Conservation (phyloP, 1,284 basidiomycete species). For the Trichosporon asahii region DNA sequence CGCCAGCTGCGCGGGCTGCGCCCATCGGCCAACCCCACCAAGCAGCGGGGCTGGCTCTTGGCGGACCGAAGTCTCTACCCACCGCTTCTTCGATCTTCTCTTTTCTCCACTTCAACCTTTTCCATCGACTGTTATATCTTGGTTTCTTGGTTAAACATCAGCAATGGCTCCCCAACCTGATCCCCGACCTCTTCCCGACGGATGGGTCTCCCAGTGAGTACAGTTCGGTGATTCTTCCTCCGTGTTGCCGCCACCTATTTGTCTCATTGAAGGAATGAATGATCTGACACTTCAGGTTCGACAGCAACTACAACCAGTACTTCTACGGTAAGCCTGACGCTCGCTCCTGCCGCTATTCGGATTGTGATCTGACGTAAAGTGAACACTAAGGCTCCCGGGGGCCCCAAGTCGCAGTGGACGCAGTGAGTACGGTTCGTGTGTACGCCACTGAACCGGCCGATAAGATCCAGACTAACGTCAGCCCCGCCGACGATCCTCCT, state of each 20-base stretch:
- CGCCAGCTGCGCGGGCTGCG: not conserved
- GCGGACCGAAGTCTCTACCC: not conserved
- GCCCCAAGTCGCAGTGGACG: slow-evolving; percentile 47
- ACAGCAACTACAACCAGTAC: slow-evolving; percentile 51
- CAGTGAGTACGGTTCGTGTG: slow-evolving; percentile 37
- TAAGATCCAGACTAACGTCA: slow-evolving; percentile 21
- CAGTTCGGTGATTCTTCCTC: not conserved
- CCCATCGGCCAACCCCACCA: slow-evolving; percentile 1
- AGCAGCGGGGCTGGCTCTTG: not conserved
- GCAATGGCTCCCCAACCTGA: slow-evolving; percentile 34
- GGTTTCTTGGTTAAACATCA: not conserved
- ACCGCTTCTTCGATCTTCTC: not conserved
- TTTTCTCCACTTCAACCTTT: not conserved
- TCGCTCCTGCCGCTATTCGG: not conserved
- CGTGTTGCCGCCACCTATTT: not conserved
- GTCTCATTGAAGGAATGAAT: not conserved
- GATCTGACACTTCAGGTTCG: slow-evolving; percentile 32
- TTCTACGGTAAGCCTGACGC: slow-evolving; percentile 41
- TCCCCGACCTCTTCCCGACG: slow-evolving; percentile 43
- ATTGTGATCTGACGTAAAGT: slow-evolving; percentile 19
- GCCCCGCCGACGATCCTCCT: slow-evolving; percentile 46
- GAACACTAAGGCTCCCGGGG: slow-evolving; percentile 48
- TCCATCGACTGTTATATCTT: not conserved
- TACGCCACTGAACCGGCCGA: not conserved
- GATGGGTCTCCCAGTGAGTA: slow-evolving; percentile 48